Base-by-base conservation (phyloP, 805 yeast genomes). In the Hemisphaericaspora nanyangensis region DNA sequence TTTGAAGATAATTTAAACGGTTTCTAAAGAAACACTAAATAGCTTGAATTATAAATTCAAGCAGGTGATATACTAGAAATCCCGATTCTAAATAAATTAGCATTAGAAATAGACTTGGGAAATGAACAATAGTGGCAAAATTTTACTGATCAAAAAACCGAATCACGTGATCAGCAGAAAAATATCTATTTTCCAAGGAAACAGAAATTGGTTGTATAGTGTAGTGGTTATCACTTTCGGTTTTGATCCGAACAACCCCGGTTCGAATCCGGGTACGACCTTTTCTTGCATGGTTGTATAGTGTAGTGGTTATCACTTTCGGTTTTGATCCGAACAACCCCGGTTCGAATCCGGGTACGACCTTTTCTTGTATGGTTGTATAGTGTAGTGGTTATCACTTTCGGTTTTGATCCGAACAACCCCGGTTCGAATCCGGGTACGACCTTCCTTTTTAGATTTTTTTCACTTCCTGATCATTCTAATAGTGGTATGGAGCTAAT, bases 381-480 rank as follows among this genome's bases (percentile, higher is more conserved):
- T 79, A 77, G 84, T 79, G 84, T 79, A 79, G 84, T 77, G 84
- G 84, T 79, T 77, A 79, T 79, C 84, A 79, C 85, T 70, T 72
- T 77, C 77, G 84, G 84, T 79, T 79, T 76, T 79, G 85, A 79
- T 79, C 84, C 85, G 76, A 62, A 69, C 79, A 77, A 79, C 85
- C 83, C 84, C 84, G 77, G 85, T 79, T 79, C 85, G 85, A 79
- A 77, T 77, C 85, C 84, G 85, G 85, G 85, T 76, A 76, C 76
- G 83, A 78, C 83, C 85, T 79, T 16, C 40, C 36, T 39, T 43
- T 49, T 43, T 49, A 18, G 8, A 8, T 7, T 31, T 36, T 29
- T 12, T 12, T n/a, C n/a, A n/a, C n/a, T n/a, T n/a, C n/a, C n/a
- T n/a, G n/a, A n/a, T n/a, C n/a, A n/a, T n/a, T n/a, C n/a, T n/a